Base-by-base conservation (phyloP, 768 basidiomycete genomes). In the Phaeotremella fagi region DNA sequence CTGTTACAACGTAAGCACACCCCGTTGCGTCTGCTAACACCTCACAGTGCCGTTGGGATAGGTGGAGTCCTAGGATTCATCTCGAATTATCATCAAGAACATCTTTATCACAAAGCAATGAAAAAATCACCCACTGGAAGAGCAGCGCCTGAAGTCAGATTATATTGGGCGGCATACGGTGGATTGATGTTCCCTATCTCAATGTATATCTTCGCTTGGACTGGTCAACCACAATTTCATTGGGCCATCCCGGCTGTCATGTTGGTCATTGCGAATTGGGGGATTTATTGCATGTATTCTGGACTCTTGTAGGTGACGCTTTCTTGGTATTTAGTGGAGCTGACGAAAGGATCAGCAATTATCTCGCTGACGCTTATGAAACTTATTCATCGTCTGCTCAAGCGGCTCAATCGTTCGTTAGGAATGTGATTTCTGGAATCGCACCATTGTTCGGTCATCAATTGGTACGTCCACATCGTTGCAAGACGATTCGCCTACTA, bases 321-420 rank as follows among this genome's bases (percentile, higher is more conserved):
- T 33, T 33, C 31, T 33, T 16, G 16, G 16, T 33, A 33, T 16
- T 33, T 7, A 7, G 16, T 33, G 31, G 22, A 16, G 31, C 43
- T 37, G 20, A 33, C 12, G 37, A 48, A 16, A 43, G 14, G 15
- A 9, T 26, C 48, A 65, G 65, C 46, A 67, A 54, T 15, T 70
- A 68, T 45, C 54, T 67, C n/a, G 60, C 70, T 7, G 71, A 67
- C 52, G 67, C 67, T 3, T 73, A 73, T 49, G 72, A 73, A 52
- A 58, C 60, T 0, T 71, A 70, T 47, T 68, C 65, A 3, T 66
- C 63, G 1, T 68, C 65, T 16, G 72, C 72, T 1, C 72, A 73
- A 48, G 70, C 72, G 0, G 64, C 68, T 14, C 71, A 72, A 25
- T 53, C 51, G 45, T 68, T 59, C 23, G 52, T 45, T 3, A 41